Evolutionary conservation across 2,329 filamentous ascomycete species (phyloP).

Genomic region (Neobulgaria alba): DNA sequence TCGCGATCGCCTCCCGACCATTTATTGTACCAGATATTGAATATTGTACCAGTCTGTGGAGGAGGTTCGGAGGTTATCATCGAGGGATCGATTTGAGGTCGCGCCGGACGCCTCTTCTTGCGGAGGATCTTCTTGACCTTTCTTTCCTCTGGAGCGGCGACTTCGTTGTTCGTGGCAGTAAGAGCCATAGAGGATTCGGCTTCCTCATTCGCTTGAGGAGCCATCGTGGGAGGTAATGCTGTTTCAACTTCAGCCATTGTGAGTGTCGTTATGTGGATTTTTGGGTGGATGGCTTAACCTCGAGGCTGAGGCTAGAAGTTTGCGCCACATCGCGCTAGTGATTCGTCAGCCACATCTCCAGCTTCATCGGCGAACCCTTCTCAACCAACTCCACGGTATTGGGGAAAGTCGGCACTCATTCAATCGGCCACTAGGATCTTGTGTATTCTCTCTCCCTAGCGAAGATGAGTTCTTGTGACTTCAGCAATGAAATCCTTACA

Average conservation of each 20-base stretch:
- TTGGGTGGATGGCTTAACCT: slow-evolving; percentile 1
- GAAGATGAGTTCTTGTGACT: too few relatives aligned
- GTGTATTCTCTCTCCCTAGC: not conserved
- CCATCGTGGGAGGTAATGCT: slow-evolving; percentile 17
- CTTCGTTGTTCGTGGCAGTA: slow-evolving; percentile 22
- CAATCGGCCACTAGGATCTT: too few relatives aligned
- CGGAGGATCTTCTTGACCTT: slow-evolving; percentile 89
- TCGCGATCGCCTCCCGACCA: slow-evolving; percentile 94
- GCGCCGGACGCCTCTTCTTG: slow-evolving; percentile 81
- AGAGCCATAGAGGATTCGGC: slow-evolving; percentile 19
- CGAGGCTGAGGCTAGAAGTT: too few relatives aligned
- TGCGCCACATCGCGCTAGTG: slow-evolving; percentile 6
- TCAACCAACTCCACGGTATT: too few relatives aligned
- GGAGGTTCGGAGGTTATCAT: slow-evolving; percentile 77
- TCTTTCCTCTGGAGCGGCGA: slow-evolving; percentile 22
- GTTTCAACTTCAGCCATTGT: slow-evolving; percentile 24
- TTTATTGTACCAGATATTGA: slow-evolving; percentile 99
- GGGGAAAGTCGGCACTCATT: not conserved
- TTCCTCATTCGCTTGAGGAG: slow-evolving; percentile 6
- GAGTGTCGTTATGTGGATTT: slow-evolving; percentile 7
- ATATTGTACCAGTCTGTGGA: slow-evolving; percentile 87
- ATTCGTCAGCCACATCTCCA: not conserved
- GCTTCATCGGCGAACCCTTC: too few relatives aligned
- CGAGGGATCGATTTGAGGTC: slow-evolving; percentile 81
- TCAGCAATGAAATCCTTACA: too few relatives aligned